These are phyloP conservation scores for Cordia subcordata DNA, from an alignment of 257 asterid genomes.

Conservation along the genomic window DNA sequence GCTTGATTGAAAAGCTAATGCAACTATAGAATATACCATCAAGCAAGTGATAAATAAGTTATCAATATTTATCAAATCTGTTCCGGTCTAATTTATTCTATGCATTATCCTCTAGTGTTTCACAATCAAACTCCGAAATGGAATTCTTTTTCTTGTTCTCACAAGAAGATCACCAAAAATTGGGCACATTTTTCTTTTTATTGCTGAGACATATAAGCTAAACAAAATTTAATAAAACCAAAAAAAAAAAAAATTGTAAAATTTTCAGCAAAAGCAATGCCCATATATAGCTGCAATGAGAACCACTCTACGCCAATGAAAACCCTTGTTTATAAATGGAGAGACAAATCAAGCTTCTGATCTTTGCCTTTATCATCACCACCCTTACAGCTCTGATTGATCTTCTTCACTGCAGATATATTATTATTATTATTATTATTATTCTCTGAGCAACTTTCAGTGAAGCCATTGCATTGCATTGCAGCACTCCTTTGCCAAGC, in stretches of 20 bases:
- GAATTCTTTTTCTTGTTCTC: background rate
- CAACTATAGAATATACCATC: too few relatives aligned
- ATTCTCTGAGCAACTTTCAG: constrained; percentile 17
- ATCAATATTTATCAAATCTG: too few relatives aligned
- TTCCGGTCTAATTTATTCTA: too few relatives aligned
- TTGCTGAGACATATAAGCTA: background rate
- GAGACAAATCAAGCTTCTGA: constrained; percentile 75
- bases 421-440: background rate
- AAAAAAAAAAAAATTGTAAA: background rate
- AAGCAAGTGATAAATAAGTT: too few relatives aligned
- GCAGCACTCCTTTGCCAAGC: constrained; percentile 38
- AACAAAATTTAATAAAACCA: background rate
- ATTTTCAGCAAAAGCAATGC: background rate
- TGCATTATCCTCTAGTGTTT: too few relatives aligned
- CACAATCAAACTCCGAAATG: too few relatives aligned
- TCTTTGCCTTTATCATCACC: constrained; percentile 25
- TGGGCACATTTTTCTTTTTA: background rate
- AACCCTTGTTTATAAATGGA: constrained; percentile 48
- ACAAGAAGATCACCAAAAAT: background rate
- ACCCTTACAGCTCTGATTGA: constrained; percentile 12
- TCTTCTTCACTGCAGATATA: background rate
- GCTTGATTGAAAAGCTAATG: too few relatives aligned
- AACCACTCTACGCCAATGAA: background rate
- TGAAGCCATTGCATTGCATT: constrained; percentile 16
- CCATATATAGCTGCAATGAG: background rate